Base-by-base conservation (phyloP, 2,329 filamentous ascomycete genomes). In the Chaetomiaceae sp. region DNA sequence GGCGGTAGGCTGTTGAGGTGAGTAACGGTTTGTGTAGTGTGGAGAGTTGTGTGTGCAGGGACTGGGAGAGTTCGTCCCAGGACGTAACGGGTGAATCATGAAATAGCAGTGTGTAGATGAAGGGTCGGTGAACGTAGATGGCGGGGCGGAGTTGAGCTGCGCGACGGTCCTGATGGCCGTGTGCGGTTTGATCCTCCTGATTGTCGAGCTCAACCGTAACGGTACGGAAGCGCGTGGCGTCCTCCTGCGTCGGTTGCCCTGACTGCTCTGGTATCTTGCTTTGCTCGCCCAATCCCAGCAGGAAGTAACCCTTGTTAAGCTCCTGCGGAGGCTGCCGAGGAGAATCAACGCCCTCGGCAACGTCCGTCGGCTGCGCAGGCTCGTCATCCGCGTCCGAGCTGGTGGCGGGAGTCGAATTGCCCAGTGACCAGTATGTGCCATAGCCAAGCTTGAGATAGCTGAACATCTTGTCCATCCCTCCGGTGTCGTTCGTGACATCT, bases 71-170 rank as follows among this genome's bases (percentile, higher is more conserved):
- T 0, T 67, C 57, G n/a, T 75, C 68, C 61, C 70, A 75, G 4
- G 74, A 73, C 83, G 63, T 1, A n/a, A n/a, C n/a, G 79, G 76
- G 44, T 78, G 72, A 6, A 83, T 83, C 38, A 38, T 75, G 67
- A 62, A 91, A 91, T 4, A 93, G 69, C 50, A 93, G 83, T 1
- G 83, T 78, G 61, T 86, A 90, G 38, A 91, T 76, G 64, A 91
- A 91, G 0, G 87, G 87, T 19, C 75, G 77, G 61, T 82, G 80
- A 37, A 83, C 76, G 59, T 89, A 90, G 40, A 89, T 76, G 6
- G 89, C 75, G 1, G 87, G 82, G 1, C 83, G 78, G 34, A 89
- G 63, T 55, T 75, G 78, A 6, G 36, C 15, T 15, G 29, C 42
- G 48, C 74, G 77, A 47, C 68, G 65, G 53, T 2, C 9, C 9